These are phyloP conservation scores for Lyophyllum decastes DNA, from an alignment of 768 basidiomycete species.

Conservation along the genomic window DNA sequence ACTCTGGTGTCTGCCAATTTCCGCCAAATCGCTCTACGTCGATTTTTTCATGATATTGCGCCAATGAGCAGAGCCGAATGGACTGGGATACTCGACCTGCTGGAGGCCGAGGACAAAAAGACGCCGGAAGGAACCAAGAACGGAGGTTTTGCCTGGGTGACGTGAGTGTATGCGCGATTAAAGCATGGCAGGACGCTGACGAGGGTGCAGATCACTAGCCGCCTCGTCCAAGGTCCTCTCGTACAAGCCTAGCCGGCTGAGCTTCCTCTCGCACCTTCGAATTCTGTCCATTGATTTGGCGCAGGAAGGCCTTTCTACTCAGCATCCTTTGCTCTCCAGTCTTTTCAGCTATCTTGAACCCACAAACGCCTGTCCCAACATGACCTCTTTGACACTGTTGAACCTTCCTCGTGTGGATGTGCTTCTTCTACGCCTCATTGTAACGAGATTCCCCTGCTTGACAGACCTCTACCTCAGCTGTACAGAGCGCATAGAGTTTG, in stretches of 20 bases:
- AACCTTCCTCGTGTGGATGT: conserved; percentile 59
- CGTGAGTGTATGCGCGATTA: conserved; percentile 35
- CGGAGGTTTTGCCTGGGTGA: conserved; percentile 45
- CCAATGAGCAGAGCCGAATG: conserved; percentile 26
- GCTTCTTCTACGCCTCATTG: conserved; percentile 46
- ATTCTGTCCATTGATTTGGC: conserved; percentile 43
- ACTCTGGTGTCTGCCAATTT: conserved; percentile 42
- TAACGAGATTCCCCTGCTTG: conserved; percentile 46
- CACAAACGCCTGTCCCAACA: conserved; percentile 29
- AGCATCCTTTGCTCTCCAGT: conserved; percentile 34
- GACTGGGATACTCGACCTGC: conserved; percentile 21
- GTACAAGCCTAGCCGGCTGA: conserved; percentile 24
- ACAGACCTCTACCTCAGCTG: conserved; percentile 55
- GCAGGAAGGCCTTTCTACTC: conserved; percentile 45
- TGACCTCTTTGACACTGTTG: conserved; percentile 53
- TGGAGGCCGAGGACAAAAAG: conserved; percentile 23
- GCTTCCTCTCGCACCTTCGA: conserved; percentile 34
- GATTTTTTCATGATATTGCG: conserved; percentile 32
- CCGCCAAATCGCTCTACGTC: conserved; percentile 43
- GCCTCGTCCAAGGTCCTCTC: conserved; percentile 32
- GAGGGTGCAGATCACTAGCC: conserved; percentile 28
- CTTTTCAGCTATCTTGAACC: conserved; percentile 33
- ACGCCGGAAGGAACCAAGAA: conserved; percentile 8
- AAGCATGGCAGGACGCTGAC: conserved; percentile 3
- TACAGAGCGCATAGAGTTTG: conserved; percentile 55